Conservation (phyloP, 495 filamentous ascomycete species). For the Umbilicaria muhlenbergii region DNA sequence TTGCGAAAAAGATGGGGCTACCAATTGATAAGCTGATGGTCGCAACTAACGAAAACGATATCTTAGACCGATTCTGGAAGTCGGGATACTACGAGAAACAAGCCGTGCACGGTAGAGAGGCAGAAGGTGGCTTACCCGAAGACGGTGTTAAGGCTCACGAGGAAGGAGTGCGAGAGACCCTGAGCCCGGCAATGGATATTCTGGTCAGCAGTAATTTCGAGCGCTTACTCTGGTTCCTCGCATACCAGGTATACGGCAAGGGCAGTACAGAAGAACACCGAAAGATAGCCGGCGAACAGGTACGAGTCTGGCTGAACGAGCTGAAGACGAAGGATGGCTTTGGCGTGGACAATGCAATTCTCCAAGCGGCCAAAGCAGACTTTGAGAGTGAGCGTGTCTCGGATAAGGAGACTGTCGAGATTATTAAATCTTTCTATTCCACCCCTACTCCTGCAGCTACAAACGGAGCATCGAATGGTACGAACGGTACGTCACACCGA, state of each 20-base stretch:
- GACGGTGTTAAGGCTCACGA: slow-evolving; percentile 53
- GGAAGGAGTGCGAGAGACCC: slow-evolving; percentile 68
- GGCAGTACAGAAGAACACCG: slow-evolving; percentile 20
- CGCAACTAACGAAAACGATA: slow-evolving; percentile 89
- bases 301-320: slow-evolving; percentile 52
- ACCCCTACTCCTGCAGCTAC: slow-evolving; percentile 21
- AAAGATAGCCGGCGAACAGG: slow-evolving; percentile 42
- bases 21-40: slow-evolving; percentile 71
- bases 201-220: slow-evolving; percentile 93
- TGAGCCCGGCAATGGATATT: slow-evolving; percentile 92
- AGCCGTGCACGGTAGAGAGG: slow-evolving; percentile 33
- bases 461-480: slow-evolving; percentile 6
- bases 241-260: slow-evolving; percentile 39
- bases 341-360: slow-evolving; percentile 49
- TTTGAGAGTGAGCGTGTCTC: slow-evolving; percentile 77
- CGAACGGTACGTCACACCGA: slow-evolving; percentile 11
- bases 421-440: slow-evolving; percentile 51
- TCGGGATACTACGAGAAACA: slow-evolving; percentile 65
- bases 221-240: slow-evolving; percentile 85
- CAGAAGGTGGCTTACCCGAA: slow-evolving; percentile 37
- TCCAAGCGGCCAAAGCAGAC: slow-evolving; percentile 42
- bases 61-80: slow-evolving; percentile 59
- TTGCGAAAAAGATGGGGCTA: slow-evolving; percentile 80
- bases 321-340: slow-evolving; percentile 75
- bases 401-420: slow-evolving; percentile 59